Conservation (phyloP, 2,329 filamentous ascomycete genomes). For the Pseudogymnoascus sp. region DNA sequence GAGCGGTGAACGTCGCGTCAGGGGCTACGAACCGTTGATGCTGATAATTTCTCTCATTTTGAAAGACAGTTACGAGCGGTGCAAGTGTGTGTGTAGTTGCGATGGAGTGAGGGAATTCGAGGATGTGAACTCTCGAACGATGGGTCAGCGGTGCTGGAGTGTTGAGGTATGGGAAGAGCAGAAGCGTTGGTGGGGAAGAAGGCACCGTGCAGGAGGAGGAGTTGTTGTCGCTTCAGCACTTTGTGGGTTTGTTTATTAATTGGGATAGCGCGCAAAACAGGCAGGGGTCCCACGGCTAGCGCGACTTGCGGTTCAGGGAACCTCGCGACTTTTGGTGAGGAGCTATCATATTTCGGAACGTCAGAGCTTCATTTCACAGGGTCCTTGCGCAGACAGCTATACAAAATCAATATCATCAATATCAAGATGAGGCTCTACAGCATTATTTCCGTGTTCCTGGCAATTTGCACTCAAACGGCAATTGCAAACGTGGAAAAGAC, state of each 20-base stretch:
- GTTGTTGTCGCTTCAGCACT: slow-evolving; percentile 11
- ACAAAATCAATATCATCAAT: not conserved
- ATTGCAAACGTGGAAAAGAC: slow-evolving; percentile 81
- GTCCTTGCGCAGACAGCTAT: not conserved
- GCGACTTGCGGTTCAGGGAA: slow-evolving; percentile 3
- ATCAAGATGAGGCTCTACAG: slow-evolving; percentile 15
- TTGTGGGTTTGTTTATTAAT: slow-evolving; percentile 14
- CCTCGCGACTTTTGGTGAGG: slow-evolving; percentile 1
- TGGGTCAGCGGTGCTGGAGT: slow-evolving; percentile 16
- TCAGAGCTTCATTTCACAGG: slow-evolving; percentile 3
- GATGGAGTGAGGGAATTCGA: slow-evolving; percentile 20
- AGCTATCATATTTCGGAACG: slow-evolving; percentile 5
- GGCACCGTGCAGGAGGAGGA: slow-evolving; percentile 11
- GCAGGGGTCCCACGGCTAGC: slow-evolving; percentile 5
- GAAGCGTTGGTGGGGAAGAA: slow-evolving; percentile 21
- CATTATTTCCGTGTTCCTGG: slow-evolving; percentile 17
- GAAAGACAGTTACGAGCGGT: slow-evolving; percentile 30
- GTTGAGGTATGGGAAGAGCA: slow-evolving; percentile 17
- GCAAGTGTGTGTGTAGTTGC: slow-evolving; percentile 12
- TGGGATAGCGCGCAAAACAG: slow-evolving; percentile 10
- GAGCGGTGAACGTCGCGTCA: slow-evolving; percentile 32
- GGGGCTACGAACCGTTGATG: slow-evolving; percentile 75
- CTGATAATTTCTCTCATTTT: slow-evolving; percentile 99
- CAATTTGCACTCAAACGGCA: slow-evolving; percentile 19
- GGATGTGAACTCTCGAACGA: slow-evolving; percentile 9